Conservation (phyloP, 805 yeast species). For the Wickerhamiella shivajii region DNA sequence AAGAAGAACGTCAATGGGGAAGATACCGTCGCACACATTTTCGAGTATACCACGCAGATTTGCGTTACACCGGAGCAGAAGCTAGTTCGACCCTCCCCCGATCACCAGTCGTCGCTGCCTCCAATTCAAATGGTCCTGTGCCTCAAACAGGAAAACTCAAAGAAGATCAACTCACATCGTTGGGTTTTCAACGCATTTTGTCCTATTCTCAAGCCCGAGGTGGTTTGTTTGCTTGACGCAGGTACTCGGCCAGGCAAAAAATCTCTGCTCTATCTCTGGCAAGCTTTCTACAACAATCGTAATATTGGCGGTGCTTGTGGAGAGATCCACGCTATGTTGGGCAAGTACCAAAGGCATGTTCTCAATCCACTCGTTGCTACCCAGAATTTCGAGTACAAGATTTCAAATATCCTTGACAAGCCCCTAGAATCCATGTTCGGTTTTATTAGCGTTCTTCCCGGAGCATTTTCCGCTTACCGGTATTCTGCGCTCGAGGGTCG, state of each 20-base stretch:
- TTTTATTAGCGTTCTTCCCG: slow-evolving; percentile 50
- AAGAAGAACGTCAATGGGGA: slow-evolving; percentile 43
- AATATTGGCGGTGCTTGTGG: slow-evolving; percentile 61
- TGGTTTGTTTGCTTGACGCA: slow-evolving; percentile 44
- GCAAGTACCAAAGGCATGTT: slow-evolving; percentile 27
- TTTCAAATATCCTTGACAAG: slow-evolving; percentile 51
- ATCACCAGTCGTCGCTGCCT: slow-evolving; percentile 32
- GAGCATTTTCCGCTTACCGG: slow-evolving; percentile 55
- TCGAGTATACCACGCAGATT: slow-evolving; percentile 46
- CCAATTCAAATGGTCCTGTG: slow-evolving; percentile 51
- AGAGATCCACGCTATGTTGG: slow-evolving; percentile 49
- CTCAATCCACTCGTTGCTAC: slow-evolving; percentile 50
- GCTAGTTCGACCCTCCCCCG: slow-evolving; percentile 43
- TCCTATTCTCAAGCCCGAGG: slow-evolving; percentile 40
- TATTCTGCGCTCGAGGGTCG: slow-evolving; percentile 47
- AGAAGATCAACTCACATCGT: slow-evolving; percentile 52
- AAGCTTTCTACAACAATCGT: slow-evolving; percentile 42
- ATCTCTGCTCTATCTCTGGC: slow-evolving; percentile 46
- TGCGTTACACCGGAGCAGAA: slow-evolving; percentile 29
- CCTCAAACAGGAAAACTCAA: slow-evolving; percentile 46
- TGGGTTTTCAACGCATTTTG: slow-evolving; percentile 58
- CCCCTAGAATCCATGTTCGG: slow-evolving; percentile 54
- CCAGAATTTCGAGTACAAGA: slow-evolving; percentile 53
- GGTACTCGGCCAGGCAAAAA: slow-evolving; percentile 50
- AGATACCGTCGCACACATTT: slow-evolving; percentile 48